phyloP scores from a whole-genome alignment of 495 filamentous ascomycete species.

The Daldinia vernicosa region DNA sequence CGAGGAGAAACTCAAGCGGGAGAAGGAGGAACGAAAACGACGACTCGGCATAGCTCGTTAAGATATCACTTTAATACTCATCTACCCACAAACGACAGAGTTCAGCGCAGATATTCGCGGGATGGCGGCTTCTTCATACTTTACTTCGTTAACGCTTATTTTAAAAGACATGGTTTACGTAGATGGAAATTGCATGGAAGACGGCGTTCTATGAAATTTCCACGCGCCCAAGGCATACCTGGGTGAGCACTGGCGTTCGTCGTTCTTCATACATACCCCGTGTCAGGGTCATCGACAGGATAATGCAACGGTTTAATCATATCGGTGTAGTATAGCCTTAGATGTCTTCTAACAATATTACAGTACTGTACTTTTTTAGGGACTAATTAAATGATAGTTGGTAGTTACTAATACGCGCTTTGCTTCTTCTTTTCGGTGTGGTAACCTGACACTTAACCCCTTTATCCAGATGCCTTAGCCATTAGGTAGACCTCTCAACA shows the following conservation, averaged over 20 bases:
- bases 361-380: constrained; percentile 23
- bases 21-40: constrained; percentile 58
- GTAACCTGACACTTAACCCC: background rate
- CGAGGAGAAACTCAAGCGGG: constrained; percentile 54
- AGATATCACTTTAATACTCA: constrained; percentile 2
- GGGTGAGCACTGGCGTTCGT: constrained; percentile 33
- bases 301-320: constrained; percentile 7
- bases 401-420: constrained; percentile 1
- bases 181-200: constrained; percentile 43
- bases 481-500: background rate
- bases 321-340: constrained; percentile 14
- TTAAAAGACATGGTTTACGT: constrained; percentile 28
- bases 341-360: background rate
- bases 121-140: background rate
- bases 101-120: constrained; percentile 7
- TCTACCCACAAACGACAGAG: background rate
- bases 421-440: background rate
- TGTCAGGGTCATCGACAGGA: background rate
- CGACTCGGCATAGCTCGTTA: constrained; percentile 36
- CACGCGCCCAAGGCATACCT: constrained; percentile 11
- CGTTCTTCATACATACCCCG: constrained; percentile 22
- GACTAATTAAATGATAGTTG: constrained; percentile 20
- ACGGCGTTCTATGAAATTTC: constrained; percentile 32
- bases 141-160: constrained; percentile 2
- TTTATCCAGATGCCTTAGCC: background rate